A percentile compares a stretch with the other conserved stretches of the same genome.
Evolutionary conservation across 2,329 filamentous ascomycete genomes (phyloP).

Genomic region (Diaporthe citrichinensis): DNA sequence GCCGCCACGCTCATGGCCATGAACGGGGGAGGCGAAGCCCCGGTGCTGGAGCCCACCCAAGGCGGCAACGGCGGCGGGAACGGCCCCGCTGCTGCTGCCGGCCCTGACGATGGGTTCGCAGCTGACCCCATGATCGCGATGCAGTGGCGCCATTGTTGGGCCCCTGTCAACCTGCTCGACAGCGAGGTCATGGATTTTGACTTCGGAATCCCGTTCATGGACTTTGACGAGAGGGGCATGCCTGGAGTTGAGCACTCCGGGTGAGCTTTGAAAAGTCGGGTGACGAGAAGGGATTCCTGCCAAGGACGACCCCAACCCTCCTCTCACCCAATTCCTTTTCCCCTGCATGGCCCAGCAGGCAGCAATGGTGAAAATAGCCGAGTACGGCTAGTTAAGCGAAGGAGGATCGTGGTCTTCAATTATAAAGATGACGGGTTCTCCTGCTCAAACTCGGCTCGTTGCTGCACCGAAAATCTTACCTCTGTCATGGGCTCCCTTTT

Average conservation of each 20-base stretch:
- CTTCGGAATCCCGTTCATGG: conserved; percentile 44
- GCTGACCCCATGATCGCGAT: conserved; percentile 41
- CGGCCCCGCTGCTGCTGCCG: background rate
- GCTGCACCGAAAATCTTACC: too few relatives aligned
- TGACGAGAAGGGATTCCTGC: background rate
- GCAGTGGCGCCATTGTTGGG: conserved; percentile 47
- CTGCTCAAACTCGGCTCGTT: background rate
- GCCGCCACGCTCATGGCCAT: conserved; percentile 39
- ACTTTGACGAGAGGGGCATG: conserved; percentile 39
- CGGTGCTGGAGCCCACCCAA: background rate
- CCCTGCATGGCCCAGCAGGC: background rate
- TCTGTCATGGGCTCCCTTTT: background rate
- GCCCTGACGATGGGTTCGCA: conserved; percentile 19
- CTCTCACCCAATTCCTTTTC: too few relatives aligned
- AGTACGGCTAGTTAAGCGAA: background rate
- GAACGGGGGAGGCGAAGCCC: conserved; percentile 7
- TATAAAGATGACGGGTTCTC: background rate
- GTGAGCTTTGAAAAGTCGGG: background rate
- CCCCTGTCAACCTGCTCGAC: conserved; percentile 46
- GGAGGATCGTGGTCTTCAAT: too few relatives aligned
- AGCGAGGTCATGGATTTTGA: conserved; percentile 46
- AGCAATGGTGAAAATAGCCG: background rate
- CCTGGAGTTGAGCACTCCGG: background rate
- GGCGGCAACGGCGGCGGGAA: background rate
- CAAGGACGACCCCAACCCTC: background rate